A percentile compares a stretch with the other conserved stretches of the same genome.
Conservation (phyloP, 2,329 filamentous ascomycete genomes). For the Ramularia endophylla region DNA sequence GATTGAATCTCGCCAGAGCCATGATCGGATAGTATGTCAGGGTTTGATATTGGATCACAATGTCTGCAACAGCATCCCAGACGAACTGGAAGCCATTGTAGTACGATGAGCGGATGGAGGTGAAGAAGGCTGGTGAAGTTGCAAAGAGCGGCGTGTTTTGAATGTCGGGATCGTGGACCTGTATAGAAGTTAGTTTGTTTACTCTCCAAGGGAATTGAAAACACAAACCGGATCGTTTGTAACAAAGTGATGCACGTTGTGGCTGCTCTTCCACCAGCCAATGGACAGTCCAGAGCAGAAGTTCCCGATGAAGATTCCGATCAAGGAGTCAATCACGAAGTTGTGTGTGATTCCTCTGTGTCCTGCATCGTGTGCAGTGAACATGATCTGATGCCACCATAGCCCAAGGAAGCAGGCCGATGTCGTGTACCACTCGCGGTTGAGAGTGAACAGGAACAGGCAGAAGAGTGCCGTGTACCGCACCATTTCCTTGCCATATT, state of each 20-base stretch:
- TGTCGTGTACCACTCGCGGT: constrained; percentile 50
- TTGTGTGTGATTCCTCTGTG: constrained; percentile 58
- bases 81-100: constrained; percentile 61
- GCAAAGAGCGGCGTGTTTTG: constrained; percentile 78
- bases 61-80: constrained; percentile 59
- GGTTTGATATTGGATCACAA: constrained; percentile 56
- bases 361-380: constrained; percentile 60
- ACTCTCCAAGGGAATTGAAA: not conserved
- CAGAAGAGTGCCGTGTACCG: constrained; percentile 52
- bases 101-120: constrained; percentile 57
- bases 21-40: constrained; percentile 64
- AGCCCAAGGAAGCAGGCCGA: constrained; percentile 55
- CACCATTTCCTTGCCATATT: constrained; percentile 55
- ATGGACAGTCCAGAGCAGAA: constrained; percentile 61
- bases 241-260: constrained; percentile 63
- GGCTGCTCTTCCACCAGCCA: constrained; percentile 64
- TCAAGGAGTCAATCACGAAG: constrained; percentile 53
- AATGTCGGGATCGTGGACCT: constrained; percentile 37
- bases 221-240: constrained; percentile 57
- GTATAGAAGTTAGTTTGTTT: not conserved
- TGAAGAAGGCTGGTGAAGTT: constrained; percentile 72
- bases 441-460: constrained; percentile 43
- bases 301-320: constrained; percentile 58
- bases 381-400: constrained; percentile 66
- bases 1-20: constrained; percentile 64